Percentiles rank a stretch among this genome's conserved stretches.
These are phyloP conservation scores for Ogataea hybrid DNA, from an alignment of 1,139 yeast genomes.

Conservation along the genomic window DNA sequence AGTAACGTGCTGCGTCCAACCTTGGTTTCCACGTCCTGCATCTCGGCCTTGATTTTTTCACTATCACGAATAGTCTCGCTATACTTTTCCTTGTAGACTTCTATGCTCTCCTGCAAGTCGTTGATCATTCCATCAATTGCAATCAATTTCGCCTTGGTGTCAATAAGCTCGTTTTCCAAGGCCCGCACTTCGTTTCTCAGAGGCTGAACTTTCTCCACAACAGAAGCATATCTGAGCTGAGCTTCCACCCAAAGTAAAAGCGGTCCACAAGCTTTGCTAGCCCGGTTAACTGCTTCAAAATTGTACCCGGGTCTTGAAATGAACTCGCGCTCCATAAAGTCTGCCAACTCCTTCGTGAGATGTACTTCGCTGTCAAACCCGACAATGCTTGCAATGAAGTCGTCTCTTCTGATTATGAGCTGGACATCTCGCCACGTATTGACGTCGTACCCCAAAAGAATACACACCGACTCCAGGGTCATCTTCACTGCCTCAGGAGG, in stretches of 20 bases:
- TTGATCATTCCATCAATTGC: slow-evolving; percentile 81
- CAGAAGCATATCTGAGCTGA: slow-evolving; percentile 68
- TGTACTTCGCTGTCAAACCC: slow-evolving; percentile 64
- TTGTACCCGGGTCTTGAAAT: slow-evolving; percentile 64
- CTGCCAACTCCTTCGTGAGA: slow-evolving; percentile 51
- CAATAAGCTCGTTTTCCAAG: slow-evolving; percentile 59
- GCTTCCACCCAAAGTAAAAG: slow-evolving; percentile 87
- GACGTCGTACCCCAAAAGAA: slow-evolving; percentile 70
- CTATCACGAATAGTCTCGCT: slow-evolving; percentile 74
- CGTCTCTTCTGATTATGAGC: slow-evolving; percentile 76
- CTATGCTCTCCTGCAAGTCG: slow-evolving; percentile 72
- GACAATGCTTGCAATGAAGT: slow-evolving; percentile 82
- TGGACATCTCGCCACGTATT: slow-evolving; percentile 82
- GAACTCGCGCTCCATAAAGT: slow-evolving; percentile 58
- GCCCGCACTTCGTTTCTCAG: slow-evolving; percentile 60
- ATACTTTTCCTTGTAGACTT: slow-evolving; percentile 62
- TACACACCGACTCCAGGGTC: slow-evolving; percentile 87
- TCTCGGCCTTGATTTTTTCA: slow-evolving; percentile 71
- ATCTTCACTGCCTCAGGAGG: slow-evolving; percentile 90
- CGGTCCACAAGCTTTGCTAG: slow-evolving; percentile 96
- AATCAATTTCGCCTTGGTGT: slow-evolving; percentile 63
- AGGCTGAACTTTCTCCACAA: slow-evolving; percentile 74
- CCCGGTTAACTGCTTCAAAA: slow-evolving; percentile 75
- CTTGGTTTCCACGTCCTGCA: slow-evolving; percentile 58
- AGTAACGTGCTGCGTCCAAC: slow-evolving; percentile 63